These are phyloP conservation scores for Vitis amurensis DNA, from an alignment of 164 flowering plant genomes.

Conservation along the genomic window DNA sequence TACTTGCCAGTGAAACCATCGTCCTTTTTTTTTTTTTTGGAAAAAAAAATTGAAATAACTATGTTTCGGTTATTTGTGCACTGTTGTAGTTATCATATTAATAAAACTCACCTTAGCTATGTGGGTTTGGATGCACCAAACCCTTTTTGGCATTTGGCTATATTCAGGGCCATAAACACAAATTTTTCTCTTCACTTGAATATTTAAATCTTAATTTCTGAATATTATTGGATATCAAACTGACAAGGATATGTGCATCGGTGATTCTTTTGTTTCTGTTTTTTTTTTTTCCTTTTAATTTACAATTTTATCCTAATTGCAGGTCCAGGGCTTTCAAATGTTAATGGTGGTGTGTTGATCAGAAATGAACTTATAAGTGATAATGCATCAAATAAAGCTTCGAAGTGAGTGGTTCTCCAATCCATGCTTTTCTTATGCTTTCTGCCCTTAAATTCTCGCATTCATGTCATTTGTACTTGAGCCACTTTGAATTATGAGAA, in stretches of 20 bases:
- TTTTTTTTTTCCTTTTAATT: not conserved
- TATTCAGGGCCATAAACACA: not conserved
- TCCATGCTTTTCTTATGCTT: conserved; percentile 6
- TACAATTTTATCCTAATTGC: conserved; percentile 9
- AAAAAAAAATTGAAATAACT: not conserved
- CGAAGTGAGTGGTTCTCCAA: conserved; percentile 33
- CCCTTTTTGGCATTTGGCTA: too few relatives aligned
- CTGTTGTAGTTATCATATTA: too few relatives aligned
- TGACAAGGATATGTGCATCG: too few relatives aligned
- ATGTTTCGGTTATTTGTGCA: not conserved
- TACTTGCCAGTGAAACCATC: not conserved
- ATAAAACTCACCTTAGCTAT: not conserved
- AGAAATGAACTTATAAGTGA: conserved; percentile 16
- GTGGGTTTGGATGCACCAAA: not conserved
- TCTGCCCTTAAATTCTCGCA: not conserved
- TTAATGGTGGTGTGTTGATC: conserved; percentile 15
- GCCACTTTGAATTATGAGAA: too few relatives aligned
- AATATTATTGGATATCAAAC: not conserved
- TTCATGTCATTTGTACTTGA: too few relatives aligned
- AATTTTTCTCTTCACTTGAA: not conserved
- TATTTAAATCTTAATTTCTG: not conserved
- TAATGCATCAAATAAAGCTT: conserved; percentile 18
- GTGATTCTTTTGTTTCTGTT: too few relatives aligned
- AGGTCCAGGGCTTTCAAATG: conserved; percentile 25
- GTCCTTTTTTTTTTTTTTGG: too few relatives aligned